Conservation (phyloP, 192 early-diverging fungal genomes). For the Coemansia sp. region DNA sequence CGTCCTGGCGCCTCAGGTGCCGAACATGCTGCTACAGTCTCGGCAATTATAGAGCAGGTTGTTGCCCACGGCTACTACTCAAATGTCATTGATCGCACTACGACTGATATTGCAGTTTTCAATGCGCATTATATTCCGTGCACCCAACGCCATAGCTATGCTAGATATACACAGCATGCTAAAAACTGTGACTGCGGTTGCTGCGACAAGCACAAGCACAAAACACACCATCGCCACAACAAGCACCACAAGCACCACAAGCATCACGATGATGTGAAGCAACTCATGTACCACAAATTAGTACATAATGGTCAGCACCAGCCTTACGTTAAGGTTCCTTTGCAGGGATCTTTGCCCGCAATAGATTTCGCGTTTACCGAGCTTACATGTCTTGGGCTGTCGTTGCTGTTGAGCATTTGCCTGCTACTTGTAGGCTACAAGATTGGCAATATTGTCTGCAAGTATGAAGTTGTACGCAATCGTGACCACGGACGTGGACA, state of each 20-base stretch:
- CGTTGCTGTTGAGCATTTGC: slow-evolving; percentile 26
- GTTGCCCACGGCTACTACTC: neutral
- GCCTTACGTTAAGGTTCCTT: neutral
- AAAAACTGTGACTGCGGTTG: slow-evolving; percentile 7
- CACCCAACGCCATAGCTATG: neutral
- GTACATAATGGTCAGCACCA: neutral
- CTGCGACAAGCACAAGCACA: slow-evolving; percentile 2
- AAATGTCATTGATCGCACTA: neutral
- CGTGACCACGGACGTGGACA: slow-evolving; percentile 5
- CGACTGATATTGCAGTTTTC: neutral
- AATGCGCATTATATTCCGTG: neutral
- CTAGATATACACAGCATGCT: slow-evolving; percentile 1
- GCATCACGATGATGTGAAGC: neutral
- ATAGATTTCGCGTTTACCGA: slow-evolving; percentile 21
- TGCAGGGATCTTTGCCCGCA: neutral
- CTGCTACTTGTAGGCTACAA: slow-evolving; percentile 39
- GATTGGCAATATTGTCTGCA: slow-evolving; percentile 35
- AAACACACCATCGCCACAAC: slow-evolving; percentile 4
- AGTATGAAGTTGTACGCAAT: slow-evolving; percentile 17
- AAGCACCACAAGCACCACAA: slow-evolving; percentile 14
- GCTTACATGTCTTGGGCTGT: slow-evolving; percentile 21
- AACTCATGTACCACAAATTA: neutral
- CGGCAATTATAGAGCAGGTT: slow-evolving; percentile 12
- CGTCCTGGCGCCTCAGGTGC: neutral
- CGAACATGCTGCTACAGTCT: neutral